Evolutionary conservation across 2,329 filamentous ascomycete species (phyloP).

Genomic region (Diaporthe sp.): DNA sequence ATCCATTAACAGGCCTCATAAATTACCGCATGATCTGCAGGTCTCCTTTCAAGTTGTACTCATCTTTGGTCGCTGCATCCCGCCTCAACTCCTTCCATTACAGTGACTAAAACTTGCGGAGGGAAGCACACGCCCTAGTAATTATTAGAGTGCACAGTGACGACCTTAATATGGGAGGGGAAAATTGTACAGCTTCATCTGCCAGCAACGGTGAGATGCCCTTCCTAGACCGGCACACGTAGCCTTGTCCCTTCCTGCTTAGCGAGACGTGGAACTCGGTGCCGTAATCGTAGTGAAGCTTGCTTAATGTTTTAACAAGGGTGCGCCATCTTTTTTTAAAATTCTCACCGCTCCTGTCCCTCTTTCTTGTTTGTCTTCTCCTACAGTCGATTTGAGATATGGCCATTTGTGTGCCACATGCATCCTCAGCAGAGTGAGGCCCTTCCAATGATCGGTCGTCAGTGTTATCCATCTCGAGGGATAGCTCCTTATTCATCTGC

Average conservation of each 20-base stretch:
- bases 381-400: not conserved
- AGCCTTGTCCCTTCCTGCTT: not conserved
- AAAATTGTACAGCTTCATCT: not conserved
- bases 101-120: not conserved
- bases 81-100: not conserved
- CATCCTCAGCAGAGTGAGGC: not conserved
- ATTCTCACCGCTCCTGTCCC: constrained; percentile 15
- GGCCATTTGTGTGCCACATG: not conserved
- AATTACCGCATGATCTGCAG: too few relatives aligned
- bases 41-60: too few relatives aligned
- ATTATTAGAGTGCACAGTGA: not conserved
- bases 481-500: not conserved
- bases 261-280: constrained; percentile 12
- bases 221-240: constrained; percentile 9
- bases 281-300: constrained; percentile 5
- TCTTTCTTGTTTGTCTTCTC: constrained; percentile 1
- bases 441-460: not conserved
- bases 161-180: not conserved
- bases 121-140: not conserved
- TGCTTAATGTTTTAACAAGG: not conserved
- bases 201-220: not conserved
- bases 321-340: constrained; percentile 7
- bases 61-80: too few relatives aligned
- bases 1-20: too few relatives aligned
- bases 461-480: not conserved